phyloP scores from a whole-genome alignment of 179 eudicot species.

The Beta lomatogona region DNA sequence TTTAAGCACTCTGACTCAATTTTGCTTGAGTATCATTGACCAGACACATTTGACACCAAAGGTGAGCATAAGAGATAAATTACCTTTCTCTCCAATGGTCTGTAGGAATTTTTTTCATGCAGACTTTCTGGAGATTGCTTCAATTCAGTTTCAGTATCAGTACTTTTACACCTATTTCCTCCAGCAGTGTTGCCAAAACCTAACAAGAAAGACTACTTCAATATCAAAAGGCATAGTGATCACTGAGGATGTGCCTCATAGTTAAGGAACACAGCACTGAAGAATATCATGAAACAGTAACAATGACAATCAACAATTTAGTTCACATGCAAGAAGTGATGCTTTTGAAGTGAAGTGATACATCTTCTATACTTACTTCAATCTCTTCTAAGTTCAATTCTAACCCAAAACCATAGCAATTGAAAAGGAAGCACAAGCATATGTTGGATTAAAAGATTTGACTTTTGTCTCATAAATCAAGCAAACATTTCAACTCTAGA shows the following conservation, averaged over 20 bases:
- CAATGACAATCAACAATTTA: neutral
- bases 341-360: neutral
- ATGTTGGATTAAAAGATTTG: neutral
- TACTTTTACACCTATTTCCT: slow-evolving; percentile 29
- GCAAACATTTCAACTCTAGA: neutral
- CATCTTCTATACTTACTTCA: neutral
- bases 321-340: neutral
- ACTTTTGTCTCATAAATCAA: neutral
- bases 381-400: neutral
- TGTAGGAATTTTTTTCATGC: slow-evolving; percentile 29
- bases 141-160: slow-evolving; percentile 23
- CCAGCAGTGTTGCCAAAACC: slow-evolving; percentile 28
- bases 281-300: neutral
- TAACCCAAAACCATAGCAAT: neutral
- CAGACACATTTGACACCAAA: neutral
- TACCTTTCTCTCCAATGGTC: slow-evolving; percentile 46
- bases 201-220: slow-evolving; percentile 20
- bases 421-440: neutral
- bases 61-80: neutral
- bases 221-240: slow-evolving; percentile 5
- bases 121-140: slow-evolving; percentile 27
- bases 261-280: neutral
- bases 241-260: neutral
- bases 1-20: neutral
- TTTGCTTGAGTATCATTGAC: neutral